Percentiles rank a stretch among this genome's conserved stretches.
These are phyloP conservation scores for Erythrobasidium yunnanense DNA, from an alignment of 768 basidiomycete species.

Conservation along the genomic window DNA sequence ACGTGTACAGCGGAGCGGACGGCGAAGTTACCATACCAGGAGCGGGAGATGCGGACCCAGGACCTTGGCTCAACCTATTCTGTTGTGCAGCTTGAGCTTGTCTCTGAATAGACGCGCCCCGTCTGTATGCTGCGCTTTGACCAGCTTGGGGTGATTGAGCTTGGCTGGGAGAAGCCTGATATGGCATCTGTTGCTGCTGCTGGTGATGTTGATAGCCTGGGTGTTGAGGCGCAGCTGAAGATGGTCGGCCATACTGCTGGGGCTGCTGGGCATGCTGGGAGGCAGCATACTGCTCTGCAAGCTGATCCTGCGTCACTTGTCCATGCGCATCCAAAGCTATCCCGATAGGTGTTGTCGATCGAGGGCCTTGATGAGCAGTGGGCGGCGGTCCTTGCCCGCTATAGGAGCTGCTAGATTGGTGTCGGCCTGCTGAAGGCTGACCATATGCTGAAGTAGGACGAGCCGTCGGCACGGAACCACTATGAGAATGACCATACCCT, in stretches of 20 bases:
- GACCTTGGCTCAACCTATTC: neutral
- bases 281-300: conserved; percentile 50
- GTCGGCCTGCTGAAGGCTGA: conserved; percentile 29
- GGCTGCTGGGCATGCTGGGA: conserved; percentile 15
- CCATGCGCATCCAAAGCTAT: conserved; percentile 72
- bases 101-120: conserved; percentile 10
- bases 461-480: conserved; percentile 37
- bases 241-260: conserved; percentile 2
- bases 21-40: neutral
- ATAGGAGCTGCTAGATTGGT: conserved; percentile 27
- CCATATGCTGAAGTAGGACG: neutral
- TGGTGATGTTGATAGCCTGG: neutral
- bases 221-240: conserved; percentile 39
- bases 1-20: neutral
- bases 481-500: conserved; percentile 43
- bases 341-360: conserved; percentile 59
- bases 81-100: conserved; percentile 5
- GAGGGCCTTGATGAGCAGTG: conserved; percentile 31
- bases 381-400: conserved; percentile 33
- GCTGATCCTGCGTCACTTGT: conserved; percentile 65
- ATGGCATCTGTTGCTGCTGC: neutral
- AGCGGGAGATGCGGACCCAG: conserved; percentile 8
- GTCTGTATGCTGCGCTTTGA: conserved; percentile 30
- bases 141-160: neutral
- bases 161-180: neutral